Conservation (phyloP, 176 grass and related monocot species). For the Phoenix dactylifera region DNA sequence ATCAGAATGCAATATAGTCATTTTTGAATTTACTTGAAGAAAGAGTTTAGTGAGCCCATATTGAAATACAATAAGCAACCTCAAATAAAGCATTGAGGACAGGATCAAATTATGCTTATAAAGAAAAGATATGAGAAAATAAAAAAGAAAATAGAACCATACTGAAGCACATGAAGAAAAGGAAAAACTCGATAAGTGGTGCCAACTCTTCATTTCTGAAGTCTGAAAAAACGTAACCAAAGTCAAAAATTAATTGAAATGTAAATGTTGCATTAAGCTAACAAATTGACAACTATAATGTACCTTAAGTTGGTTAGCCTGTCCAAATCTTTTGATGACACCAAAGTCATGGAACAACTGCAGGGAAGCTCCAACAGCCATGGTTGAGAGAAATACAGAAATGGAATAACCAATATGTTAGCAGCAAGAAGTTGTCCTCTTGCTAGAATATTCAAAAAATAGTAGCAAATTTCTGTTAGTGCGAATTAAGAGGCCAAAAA, state of each 20-base stretch:
- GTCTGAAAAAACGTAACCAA: conserved; percentile 27
- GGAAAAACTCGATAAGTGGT: conserved; percentile 30
- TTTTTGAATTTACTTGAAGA: no score
- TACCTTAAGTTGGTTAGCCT: conserved; percentile 50
- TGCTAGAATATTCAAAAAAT: no score
- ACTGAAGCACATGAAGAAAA: conserved; percentile 40
- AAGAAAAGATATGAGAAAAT: conserved; percentile 4
- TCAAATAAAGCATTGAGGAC: no score
- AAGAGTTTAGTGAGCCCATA: no score
- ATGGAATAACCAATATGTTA: no score
- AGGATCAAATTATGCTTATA: not conserved
- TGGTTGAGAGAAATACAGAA: conserved; percentile 17
- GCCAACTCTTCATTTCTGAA: conserved; percentile 47
- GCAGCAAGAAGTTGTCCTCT: no score
- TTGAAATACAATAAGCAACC: no score
- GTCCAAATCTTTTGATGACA: conserved; percentile 26
- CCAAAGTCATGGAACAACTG: conserved; percentile 46
- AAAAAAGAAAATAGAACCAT: conserved; percentile 14
- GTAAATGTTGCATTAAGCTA: conserved; percentile 7
- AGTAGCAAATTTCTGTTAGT: no score
- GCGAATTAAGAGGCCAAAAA: no score
- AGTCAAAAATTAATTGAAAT: conserved; percentile 18
- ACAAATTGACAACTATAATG: not conserved
- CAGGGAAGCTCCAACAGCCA: conserved; percentile 60
- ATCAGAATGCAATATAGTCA: no score